phyloP scores from a whole-genome alignment of 441 rosid species.

The Melastoma candidum region DNA sequence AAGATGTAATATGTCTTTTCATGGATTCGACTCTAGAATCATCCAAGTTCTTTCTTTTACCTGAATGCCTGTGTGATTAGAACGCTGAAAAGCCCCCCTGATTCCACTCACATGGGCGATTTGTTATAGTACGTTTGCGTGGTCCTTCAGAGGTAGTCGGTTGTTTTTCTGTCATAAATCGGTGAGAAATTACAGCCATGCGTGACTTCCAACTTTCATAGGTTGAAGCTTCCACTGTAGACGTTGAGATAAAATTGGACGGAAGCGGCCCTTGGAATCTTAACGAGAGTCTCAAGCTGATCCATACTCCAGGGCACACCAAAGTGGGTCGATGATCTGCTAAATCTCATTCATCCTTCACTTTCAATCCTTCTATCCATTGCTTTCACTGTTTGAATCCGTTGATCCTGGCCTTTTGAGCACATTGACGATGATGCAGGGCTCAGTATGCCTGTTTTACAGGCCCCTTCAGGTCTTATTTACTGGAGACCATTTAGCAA shows the following conservation, averaged over 20 bases:
- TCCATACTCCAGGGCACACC: conserved; percentile 54
- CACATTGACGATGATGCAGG: conserved; percentile 5
- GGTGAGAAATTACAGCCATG: neutral
- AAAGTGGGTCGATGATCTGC: conserved; percentile 25
- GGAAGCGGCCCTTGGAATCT: conserved; percentile 63
- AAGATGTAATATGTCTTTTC: conserved; percentile 27
- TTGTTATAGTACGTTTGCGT: too few species aligned
- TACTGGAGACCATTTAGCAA: conserved; percentile 11
- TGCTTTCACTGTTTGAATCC: neutral
- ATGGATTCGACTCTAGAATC: too few species aligned
- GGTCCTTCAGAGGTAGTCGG: too few species aligned
- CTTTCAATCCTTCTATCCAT: neutral
- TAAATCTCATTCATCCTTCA: neutral
- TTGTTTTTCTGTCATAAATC: neutral
- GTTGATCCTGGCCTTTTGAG: neutral
- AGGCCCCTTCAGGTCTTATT: conserved; percentile 12
- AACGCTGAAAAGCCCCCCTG: too few species aligned
- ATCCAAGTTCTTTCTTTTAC: too few species aligned
- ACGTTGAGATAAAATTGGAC: conserved; percentile 48
- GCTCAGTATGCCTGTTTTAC: conserved; percentile 14
- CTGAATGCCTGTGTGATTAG: too few species aligned
- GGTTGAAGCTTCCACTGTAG: conserved; percentile 39
- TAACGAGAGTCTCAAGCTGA: conserved; percentile 33
- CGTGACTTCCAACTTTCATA: conserved; percentile 4
- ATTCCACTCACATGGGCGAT: too few species aligned